Evolutionary conservation across 192 early-diverging fungal species (phyloP).

Genomic region (Cladochytrium replicatum): DNA sequence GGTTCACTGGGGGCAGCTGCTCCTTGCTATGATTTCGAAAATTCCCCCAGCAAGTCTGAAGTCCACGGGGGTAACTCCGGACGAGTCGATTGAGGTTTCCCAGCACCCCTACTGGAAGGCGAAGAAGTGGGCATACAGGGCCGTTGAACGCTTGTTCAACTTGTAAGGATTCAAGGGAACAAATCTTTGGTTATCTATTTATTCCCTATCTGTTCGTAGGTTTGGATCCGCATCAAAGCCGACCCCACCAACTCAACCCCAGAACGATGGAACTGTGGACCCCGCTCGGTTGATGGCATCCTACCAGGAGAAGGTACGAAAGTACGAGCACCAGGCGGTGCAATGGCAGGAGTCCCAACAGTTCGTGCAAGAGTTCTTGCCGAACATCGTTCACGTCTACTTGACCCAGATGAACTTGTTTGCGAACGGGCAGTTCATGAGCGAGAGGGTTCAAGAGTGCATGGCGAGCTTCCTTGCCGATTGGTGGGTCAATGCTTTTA

Average conservation of each 20-base stretch:
- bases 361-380: conserved; percentile 84
- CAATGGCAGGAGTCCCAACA: conserved; percentile 65
- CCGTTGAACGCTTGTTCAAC: no score
- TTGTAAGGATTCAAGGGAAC: no score
- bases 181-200: no score
- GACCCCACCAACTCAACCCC: no score
- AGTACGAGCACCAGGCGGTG: no score
- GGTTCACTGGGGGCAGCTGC: no score
- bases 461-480: conserved; percentile 68
- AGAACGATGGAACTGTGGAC: no score
- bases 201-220: no score
- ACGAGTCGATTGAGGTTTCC: conserved; percentile 52
- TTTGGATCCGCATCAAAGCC: no score
- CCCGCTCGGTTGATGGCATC: no score
- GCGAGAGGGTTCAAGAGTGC: conserved; percentile 56
- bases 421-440: conserved; percentile 61
- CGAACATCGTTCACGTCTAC: conserved; percentile 79
- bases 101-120: conserved; percentile 84
- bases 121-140: conserved; percentile 85
- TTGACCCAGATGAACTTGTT: conserved; percentile 71
- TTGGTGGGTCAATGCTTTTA: conserved; percentile 33
- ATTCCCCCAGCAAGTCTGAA: conserved; percentile 9
- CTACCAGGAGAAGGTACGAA: no score
- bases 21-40: no score
- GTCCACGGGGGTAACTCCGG: conserved; percentile 31